Conservation (phyloP, 768 basidiomycete species). For the Lactarius quietus region DNA sequence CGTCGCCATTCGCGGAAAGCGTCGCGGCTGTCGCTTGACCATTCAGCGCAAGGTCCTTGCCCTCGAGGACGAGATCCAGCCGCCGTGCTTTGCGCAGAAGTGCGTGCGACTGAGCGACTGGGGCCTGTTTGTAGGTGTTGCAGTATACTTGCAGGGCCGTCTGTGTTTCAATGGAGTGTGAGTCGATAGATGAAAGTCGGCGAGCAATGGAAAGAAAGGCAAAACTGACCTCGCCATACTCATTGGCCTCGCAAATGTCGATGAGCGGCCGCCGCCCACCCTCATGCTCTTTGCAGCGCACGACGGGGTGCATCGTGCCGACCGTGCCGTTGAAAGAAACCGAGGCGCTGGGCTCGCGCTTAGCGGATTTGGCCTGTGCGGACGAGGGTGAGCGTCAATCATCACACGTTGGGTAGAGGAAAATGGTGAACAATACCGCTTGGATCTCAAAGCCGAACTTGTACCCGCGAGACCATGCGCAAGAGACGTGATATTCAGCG, state of each 20-base stretch:
- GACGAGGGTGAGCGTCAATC: no score
- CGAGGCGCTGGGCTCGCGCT: conserved; percentile 59
- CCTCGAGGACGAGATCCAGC: conserved; percentile 66
- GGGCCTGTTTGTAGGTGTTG: conserved; percentile 78
- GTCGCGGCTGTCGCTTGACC: conserved; percentile 9
- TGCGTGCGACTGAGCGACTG: conserved; percentile 68
- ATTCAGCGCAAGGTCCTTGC: conserved; percentile 26
- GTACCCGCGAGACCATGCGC: conserved; percentile 83
- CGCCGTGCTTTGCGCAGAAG: conserved; percentile 86
- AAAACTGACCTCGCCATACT: conserved; percentile 64
- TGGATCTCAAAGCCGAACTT: conserved; percentile 93
- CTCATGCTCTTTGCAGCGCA: conserved; percentile 27
- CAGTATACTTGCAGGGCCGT: conserved; percentile 89
- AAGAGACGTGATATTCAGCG: conserved; percentile 80
- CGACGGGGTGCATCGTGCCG: conserved; percentile 24
- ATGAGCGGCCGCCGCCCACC: conserved; percentile 57
- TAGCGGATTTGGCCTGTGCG: conserved; percentile 70
- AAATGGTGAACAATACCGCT: conserved; percentile 47
- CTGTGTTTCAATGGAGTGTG: conserved; percentile 38
- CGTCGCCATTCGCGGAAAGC: background rate
- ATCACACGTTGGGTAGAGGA: background rate
- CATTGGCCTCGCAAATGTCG: conserved; percentile 82
- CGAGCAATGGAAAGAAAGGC: background rate
- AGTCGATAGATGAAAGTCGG: background rate
- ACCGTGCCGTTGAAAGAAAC: conserved; percentile 68